phyloP scores from a whole-genome alignment of 768 basidiomycete species.

The Lepiota brunneoincarnata region DNA sequence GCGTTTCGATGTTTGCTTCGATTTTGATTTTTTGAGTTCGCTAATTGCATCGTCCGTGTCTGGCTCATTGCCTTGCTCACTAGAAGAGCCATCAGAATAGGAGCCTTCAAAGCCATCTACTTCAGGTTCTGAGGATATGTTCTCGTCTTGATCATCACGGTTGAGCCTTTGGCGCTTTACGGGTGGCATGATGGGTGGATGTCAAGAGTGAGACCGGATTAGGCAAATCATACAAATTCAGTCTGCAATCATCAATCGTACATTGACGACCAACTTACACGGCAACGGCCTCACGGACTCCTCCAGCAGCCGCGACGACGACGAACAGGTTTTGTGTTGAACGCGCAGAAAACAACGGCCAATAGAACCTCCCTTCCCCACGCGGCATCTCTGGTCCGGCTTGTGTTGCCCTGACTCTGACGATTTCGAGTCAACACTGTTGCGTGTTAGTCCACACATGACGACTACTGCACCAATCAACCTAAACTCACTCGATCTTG shows the following conservation, averaged over 20 bases:
- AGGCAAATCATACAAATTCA: slow-evolving; percentile 10
- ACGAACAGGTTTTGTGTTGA: too few species aligned
- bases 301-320: too few species aligned
- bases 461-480: slow-evolving; percentile 17
- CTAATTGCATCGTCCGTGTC: slow-evolving; percentile 69
- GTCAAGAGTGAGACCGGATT: slow-evolving; percentile 4
- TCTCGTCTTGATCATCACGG: slow-evolving; percentile 22
- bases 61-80: slow-evolving; percentile 20
- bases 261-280: neutral
- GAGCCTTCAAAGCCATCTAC: slow-evolving; percentile 16
- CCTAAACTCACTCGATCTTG: slow-evolving; percentile 47
- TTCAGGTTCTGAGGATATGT: neutral
- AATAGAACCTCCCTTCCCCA: neutral
- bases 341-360: too few species aligned
- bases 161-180: slow-evolving; percentile 50
- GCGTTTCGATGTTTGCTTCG: slow-evolving; percentile 77
- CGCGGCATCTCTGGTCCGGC: neutral
- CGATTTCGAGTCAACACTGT: neutral
- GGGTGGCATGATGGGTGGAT: slow-evolving; percentile 39
- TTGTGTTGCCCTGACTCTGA: neutral
- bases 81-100: slow-evolving; percentile 17
- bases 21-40: slow-evolving; percentile 54
- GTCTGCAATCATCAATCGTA: neutral
- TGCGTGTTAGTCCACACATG: slow-evolving; percentile 12
- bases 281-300: too few species aligned